Conservation (phyloP, 2,329 filamentous ascomycete species). For the Drechslera avenae region DNA sequence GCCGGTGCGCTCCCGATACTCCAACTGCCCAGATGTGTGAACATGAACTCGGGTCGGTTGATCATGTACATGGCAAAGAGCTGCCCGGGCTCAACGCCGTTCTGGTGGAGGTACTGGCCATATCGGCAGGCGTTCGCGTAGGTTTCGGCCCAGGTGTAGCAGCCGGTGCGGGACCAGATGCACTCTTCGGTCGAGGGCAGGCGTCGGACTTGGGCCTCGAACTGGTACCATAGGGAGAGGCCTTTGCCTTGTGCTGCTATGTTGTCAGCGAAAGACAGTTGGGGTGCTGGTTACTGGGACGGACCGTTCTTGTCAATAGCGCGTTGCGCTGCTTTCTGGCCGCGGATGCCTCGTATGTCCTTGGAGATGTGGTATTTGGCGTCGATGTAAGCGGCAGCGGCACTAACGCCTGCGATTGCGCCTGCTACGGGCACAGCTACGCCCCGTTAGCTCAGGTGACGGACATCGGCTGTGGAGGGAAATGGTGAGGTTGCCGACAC, state of each 20-base stretch:
- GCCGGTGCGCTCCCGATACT: constrained; percentile 71
- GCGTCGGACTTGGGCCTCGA: constrained; percentile 61
- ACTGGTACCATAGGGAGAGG: constrained; percentile 68
- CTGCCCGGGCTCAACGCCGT: constrained; percentile 63
- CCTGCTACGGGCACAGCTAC: constrained; percentile 39
- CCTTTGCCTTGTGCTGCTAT: constrained; percentile 50
- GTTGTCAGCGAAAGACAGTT: constrained; percentile 3
- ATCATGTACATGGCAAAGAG: constrained; percentile 70
- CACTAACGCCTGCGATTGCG: constrained; percentile 43
- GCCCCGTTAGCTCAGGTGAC: constrained; percentile 10
- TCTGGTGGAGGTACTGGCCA: constrained; percentile 42
- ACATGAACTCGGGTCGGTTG: constrained; percentile 70
- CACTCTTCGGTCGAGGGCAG: constrained; percentile 59
- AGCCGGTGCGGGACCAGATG: constrained; percentile 69
- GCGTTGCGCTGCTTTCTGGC: constrained; percentile 51
- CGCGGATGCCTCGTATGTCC: constrained; percentile 60
- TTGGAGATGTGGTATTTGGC: constrained; percentile 71
- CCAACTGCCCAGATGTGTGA: constrained; percentile 68
- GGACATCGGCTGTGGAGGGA: neutral
- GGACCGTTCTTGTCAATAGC: constrained; percentile 57
- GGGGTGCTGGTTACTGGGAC: constrained; percentile 11
- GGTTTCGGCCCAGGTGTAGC: constrained; percentile 48
- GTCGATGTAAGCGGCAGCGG: constrained; percentile 66
- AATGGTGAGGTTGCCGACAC: neutral
- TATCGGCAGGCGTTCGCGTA: constrained; percentile 50